These are phyloP conservation scores for Prototheca wickerhamii DNA, from an alignment of 163 green algal species.

Conservation along the genomic window DNA sequence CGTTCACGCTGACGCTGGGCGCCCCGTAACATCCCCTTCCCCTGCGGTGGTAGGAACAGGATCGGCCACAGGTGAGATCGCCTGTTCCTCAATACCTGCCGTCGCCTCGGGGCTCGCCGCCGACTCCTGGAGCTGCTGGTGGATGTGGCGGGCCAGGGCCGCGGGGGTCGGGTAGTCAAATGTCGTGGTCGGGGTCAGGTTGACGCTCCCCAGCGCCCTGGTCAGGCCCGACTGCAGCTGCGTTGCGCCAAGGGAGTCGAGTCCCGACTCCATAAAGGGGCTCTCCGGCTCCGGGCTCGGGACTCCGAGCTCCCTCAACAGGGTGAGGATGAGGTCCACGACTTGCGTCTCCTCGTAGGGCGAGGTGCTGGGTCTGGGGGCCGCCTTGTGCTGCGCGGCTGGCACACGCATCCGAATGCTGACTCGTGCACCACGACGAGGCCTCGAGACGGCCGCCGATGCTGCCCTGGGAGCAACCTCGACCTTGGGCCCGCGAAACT, in stretches of 20 bases:
- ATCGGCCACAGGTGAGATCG: too few relatives aligned
- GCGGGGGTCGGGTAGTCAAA: constrained; percentile 70
- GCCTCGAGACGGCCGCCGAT: not conserved
- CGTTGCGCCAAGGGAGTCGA: constrained; percentile 58
- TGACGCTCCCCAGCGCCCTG: constrained; percentile 7
- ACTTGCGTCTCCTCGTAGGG: not conserved
- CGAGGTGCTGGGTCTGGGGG: not conserved
- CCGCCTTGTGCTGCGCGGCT: not conserved
- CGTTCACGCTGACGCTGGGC: not conserved
- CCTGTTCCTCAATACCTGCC: too few relatives aligned
- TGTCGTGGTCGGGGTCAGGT: constrained; percentile 51
- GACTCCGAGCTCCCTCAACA: not conserved
- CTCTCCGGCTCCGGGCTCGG: constrained; percentile 5
- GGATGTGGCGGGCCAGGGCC: constrained; percentile 35
- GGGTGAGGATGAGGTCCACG: not conserved
- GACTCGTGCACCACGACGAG: too few relatives aligned
- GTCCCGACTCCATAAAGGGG: constrained; percentile 55
- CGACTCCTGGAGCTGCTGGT: too few relatives aligned
- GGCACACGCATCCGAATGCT: not conserved
- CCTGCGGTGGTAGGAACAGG: too few relatives aligned
- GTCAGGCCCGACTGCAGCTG: constrained; percentile 67
- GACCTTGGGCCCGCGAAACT: not conserved
- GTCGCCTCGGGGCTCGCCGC: too few relatives aligned
- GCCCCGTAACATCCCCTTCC: too few relatives aligned
- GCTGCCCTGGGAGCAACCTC: not conserved